phyloP scores from a whole-genome alignment of 176 grass and related monocot species.

The Oryza meridionalis region DNA sequence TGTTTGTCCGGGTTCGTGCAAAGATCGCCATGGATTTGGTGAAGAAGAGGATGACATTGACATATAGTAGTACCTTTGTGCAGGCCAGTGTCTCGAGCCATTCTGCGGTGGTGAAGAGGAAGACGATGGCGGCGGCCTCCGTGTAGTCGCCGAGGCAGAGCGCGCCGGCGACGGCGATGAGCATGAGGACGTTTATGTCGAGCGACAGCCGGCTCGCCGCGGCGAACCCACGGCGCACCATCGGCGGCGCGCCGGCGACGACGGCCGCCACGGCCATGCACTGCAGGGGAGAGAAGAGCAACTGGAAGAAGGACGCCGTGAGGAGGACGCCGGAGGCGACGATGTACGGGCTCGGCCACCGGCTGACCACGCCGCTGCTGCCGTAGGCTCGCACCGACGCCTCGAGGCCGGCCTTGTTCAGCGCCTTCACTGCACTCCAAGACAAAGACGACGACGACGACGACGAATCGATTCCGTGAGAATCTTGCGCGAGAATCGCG shows the following conservation, averaged over 20 bases:
- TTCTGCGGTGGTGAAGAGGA: constrained; percentile 81
- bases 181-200: constrained; percentile 80
- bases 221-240: constrained; percentile 44
- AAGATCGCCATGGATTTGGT: no score
- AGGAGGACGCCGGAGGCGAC: constrained; percentile 59
- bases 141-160: constrained; percentile 53
- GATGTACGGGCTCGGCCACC: constrained; percentile 62
- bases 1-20: no score
- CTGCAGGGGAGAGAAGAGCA: constrained; percentile 48
- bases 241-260: constrained; percentile 52
- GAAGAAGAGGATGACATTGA: no score
- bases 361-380: constrained; percentile 38
- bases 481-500: not conserved
- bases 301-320: constrained; percentile 43
- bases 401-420: constrained; percentile 72
- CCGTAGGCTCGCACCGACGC: constrained; percentile 59
- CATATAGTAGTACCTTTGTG: constrained; percentile 27
- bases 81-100: constrained; percentile 80
- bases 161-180: constrained; percentile 55
- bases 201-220: constrained; percentile 38
- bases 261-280: constrained; percentile 60
- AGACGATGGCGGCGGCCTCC: constrained; percentile 71
- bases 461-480: not conserved
- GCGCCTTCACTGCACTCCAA: constrained; percentile 40
- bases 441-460: not conserved